Evolutionary conservation across 257 asterid genomes (phyloP).

Genomic region (Jacaranda mimosifolia): DNA sequence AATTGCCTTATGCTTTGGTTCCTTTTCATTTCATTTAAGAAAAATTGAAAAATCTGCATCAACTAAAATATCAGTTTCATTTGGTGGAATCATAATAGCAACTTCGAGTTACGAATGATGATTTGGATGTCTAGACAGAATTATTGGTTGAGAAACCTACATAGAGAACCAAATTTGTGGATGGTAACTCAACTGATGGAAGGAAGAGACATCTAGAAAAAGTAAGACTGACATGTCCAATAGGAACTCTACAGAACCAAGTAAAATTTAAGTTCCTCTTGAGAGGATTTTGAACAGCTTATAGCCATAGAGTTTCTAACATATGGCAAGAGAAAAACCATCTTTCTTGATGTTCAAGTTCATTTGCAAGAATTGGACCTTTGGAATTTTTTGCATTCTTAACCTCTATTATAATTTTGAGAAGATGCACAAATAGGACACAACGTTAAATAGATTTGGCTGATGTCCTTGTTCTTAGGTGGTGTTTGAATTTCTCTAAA

Average conservation of each 20-base stretch:
- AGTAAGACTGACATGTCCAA: conserved; percentile 25
- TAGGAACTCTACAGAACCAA: conserved; percentile 35
- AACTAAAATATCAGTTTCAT: conserved; percentile 19
- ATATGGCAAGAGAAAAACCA: conserved; percentile 26
- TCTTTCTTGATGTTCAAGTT: conserved; percentile 25
- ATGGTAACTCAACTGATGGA: no score
- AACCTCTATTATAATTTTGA: no score
- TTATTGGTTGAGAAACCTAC: conserved; percentile 8
- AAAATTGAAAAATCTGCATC: conserved; percentile 4
- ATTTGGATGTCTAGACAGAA: conserved; percentile 18
- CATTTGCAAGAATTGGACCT: conserved; percentile 25
- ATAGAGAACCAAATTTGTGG: conserved; percentile 7
- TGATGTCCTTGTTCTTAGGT: no score
- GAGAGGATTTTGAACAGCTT: conserved; percentile 32
- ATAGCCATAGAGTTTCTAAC: conserved; percentile 31
- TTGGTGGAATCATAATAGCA: conserved; percentile 17
- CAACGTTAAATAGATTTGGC: no score
- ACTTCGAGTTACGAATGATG: conserved; percentile 22
- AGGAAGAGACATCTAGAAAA: conserved; percentile 16
- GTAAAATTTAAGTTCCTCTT: conserved; percentile 37
- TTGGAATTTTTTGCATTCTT: neutral
- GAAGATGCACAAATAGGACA: no score
- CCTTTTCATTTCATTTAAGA: neutral
- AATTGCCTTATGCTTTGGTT: neutral
- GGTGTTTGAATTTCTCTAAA: no score